Percentiles rank a stretch among this genome's conserved stretches.
These are phyloP conservation scores for Fusarium palustre DNA, from an alignment of 2,329 filamentous ascomycete species.

Conservation along the genomic window DNA sequence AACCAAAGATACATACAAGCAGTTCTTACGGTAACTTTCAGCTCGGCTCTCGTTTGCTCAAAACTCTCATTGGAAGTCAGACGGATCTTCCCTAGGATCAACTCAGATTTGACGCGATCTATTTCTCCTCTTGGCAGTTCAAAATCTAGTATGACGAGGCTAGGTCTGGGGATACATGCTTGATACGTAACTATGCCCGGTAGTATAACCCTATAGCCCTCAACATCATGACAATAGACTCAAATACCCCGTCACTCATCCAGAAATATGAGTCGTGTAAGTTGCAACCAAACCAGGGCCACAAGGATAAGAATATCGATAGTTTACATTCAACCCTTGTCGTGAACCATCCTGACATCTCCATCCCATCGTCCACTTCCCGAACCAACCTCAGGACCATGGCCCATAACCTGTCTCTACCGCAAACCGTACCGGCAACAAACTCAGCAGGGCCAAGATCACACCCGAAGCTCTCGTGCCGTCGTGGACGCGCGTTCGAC, in stretches of 20 bases:
- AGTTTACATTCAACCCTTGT: background rate
- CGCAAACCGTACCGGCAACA: slow-evolving; percentile 21
- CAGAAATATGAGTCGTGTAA: slow-evolving; percentile 3
- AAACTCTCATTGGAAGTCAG: slow-evolving; percentile 5
- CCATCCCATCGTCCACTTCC: slow-evolving; percentile 16
- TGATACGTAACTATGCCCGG: slow-evolving; percentile 10
- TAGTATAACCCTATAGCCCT: background rate
- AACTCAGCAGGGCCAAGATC: slow-evolving; percentile 2
- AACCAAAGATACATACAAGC: background rate
- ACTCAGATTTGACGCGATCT: slow-evolving; percentile 11
- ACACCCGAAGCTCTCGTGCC: slow-evolving; percentile 6
- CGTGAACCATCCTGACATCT: background rate
- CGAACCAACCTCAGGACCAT: background rate
- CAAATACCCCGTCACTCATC: slow-evolving; percentile 8
- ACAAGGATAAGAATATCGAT: slow-evolving; percentile 12
- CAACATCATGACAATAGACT: background rate
- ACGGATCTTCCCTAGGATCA: slow-evolving; percentile 24
- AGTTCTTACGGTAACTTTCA: background rate
- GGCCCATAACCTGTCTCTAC: background rate
- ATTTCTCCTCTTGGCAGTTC: slow-evolving; percentile 20
- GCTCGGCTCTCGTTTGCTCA: background rate
- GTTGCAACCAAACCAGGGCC: background rate
- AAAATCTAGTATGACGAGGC: slow-evolving; percentile 21
- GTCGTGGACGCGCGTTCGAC: slow-evolving; percentile 42
- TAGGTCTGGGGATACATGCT: slow-evolving; percentile 5